Evolutionary conservation across 2,329 filamentous ascomycete genomes (phyloP).

Genomic region (Aspergillus terreus): DNA sequence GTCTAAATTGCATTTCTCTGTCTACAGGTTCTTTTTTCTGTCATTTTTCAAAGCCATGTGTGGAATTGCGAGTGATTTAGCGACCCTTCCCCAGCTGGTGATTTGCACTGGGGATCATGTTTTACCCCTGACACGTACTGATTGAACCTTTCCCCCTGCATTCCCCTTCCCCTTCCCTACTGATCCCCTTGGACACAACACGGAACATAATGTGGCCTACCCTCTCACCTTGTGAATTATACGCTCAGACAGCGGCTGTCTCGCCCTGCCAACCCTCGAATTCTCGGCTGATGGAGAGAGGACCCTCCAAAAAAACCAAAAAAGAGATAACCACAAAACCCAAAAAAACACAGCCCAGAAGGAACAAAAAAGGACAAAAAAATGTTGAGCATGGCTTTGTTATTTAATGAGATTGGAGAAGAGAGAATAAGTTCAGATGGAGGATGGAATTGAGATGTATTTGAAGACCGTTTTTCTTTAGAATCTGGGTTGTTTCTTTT

Average conservation of each 20-base stretch:
- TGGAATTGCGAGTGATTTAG: slow-evolving; percentile 6
- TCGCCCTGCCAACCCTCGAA: slow-evolving; percentile 1
- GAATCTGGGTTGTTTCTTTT: neutral
- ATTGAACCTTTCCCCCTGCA: neutral
- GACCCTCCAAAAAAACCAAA: slow-evolving; percentile 12
- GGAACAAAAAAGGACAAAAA: slow-evolving; percentile 11
- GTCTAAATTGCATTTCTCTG: slow-evolving; percentile 24
- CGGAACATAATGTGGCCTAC: slow-evolving; percentile 19
- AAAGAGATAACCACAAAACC: slow-evolving; percentile 6
- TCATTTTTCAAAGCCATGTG: slow-evolving; percentile 11
- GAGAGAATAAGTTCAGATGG: slow-evolving; percentile 8
- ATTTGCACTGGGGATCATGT: slow-evolving; percentile 6
- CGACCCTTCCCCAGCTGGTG: slow-evolving; percentile 3
- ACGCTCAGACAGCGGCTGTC: neutral
- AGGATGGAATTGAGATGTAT: slow-evolving; percentile 5
- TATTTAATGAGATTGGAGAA: slow-evolving; percentile 12
- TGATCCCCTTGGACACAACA: slow-evolving; percentile 5
- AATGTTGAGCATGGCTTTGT: slow-evolving; percentile 9
- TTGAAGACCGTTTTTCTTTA: neutral
- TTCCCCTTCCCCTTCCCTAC: neutral
- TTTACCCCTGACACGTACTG: slow-evolving; percentile 3
- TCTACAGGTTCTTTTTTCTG: slow-evolving; percentile 10
- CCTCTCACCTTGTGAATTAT: slow-evolving; percentile 11
- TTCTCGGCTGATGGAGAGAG: slow-evolving; percentile 16
- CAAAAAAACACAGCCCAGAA: slow-evolving; percentile 7